phyloP scores from a whole-genome alignment of 768 basidiomycete genomes.

The Pleurotus giganteus region DNA sequence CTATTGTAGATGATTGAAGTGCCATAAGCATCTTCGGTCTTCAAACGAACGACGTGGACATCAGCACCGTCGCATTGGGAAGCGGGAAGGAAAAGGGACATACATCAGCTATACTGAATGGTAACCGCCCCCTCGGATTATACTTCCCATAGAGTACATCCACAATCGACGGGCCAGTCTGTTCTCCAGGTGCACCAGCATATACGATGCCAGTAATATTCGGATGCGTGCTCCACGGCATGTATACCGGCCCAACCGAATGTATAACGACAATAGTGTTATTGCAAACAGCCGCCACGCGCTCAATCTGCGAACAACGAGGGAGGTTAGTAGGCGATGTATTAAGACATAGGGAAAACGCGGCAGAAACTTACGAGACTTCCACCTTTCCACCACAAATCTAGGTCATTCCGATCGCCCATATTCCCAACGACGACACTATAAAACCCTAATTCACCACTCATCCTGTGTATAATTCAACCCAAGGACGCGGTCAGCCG shows the following conservation, averaged over 20 bases:
- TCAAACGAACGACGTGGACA: not conserved
- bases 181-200: conserved; percentile 66
- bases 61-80: conserved; percentile 44
- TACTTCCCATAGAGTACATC: conserved; percentile 70
- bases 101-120: conserved; percentile 72
- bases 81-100: conserved; percentile 60
- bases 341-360: not conserved
- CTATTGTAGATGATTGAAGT: conserved; percentile 43
- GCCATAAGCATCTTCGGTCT: conserved; percentile 37
- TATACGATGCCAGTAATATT: conserved; percentile 74
- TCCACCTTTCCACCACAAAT: conserved; percentile 57
- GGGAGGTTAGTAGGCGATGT: conserved; percentile 21
- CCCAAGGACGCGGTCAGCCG: conserved; percentile 26
- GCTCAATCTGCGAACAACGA: conserved; percentile 36
- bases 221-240: conserved; percentile 68
- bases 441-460: conserved; percentile 55
- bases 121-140: conserved; percentile 68
- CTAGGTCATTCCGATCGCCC: conserved; percentile 59
- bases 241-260: conserved; percentile 55
- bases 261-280: conserved; percentile 75
- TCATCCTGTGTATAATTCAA: conserved; percentile 31
- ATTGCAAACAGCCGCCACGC: conserved; percentile 64
- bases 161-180: conserved; percentile 66
- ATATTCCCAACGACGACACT: conserved; percentile 58
- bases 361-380: conserved; percentile 31